Base-by-base conservation (phyloP, 352 stramenopile species). In the Aphanomyces invadans region DNA sequence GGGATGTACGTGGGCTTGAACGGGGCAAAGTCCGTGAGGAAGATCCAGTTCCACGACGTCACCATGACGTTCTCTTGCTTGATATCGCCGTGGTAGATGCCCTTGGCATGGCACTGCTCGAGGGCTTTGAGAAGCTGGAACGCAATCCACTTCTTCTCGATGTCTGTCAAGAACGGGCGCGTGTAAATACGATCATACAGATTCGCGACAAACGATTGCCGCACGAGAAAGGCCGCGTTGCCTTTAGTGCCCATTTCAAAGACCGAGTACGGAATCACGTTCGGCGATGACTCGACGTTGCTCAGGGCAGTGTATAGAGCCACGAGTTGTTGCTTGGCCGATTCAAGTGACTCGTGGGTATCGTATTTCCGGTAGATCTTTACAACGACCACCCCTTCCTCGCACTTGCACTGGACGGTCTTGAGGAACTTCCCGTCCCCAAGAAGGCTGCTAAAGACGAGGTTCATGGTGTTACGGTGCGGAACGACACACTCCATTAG, bases 1-100 rank as follows among this genome's bases (percentile, higher is more conserved):
- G 93, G 94, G 39, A 99, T 87, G 57, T 90, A 95, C 11, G 91
- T 96, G 9, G 96, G 95, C 72, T 98, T 98, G 76, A 97, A 98
- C 0, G 91, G 89, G 33, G 95, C 89, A 74, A 99, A 97, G 78
- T 99, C 97, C 9, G 90, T 90, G 9, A 99, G 76, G 38, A 98
- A 90, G 55, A 99, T 85, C 93, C 95, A 99, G 65, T 98, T 98
- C 87, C 92, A 98, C 64, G 83, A 97, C 10, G 96, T 98, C n/a
- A 99, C 80, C 71, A 98, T 95, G 70, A 99, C 86, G 79, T 99
- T 99, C 73, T 99, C 95, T 57, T 96, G 90, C 65, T 98, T 99
- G 55, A 99, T 91, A 72, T 99, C 96, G 52, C 97, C 97, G 73
- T 99, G 97, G 62, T 89, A 96, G 31, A 99, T 89, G 1, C 87